phyloP scores from a whole-genome alignment of 2,329 filamentous ascomycete species.

The Talaromyces islandicus region DNA sequence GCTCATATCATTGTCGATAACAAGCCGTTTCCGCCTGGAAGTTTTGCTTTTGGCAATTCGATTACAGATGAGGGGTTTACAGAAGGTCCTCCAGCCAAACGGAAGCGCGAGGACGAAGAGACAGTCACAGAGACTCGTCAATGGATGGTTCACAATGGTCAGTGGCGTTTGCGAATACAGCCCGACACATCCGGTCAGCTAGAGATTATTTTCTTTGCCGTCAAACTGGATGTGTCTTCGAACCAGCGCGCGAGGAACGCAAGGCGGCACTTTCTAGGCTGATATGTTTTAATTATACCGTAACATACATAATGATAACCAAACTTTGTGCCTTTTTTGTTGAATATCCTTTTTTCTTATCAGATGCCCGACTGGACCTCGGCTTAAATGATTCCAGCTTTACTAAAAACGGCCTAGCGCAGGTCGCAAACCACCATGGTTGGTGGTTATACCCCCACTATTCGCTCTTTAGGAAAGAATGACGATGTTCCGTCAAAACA shows the following conservation, averaged over 20 bases:
- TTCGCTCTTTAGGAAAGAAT: neutral
- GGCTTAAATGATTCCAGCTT: neutral
- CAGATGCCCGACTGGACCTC: neutral
- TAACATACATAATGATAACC: neutral
- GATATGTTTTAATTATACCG: neutral
- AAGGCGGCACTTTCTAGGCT: conserved; percentile 57
- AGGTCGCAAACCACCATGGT: neutral
- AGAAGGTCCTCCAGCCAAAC: conserved; percentile 23
- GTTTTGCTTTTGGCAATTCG: neutral
- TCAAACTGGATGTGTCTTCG: conserved; percentile 68
- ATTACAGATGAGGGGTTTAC: neutral
- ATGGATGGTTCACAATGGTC: conserved; percentile 63
- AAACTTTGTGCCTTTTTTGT: neutral
- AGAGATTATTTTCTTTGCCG: conserved; percentile 68
- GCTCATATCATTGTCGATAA: conserved; percentile 39
- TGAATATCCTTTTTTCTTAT: neutral
- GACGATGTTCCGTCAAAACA: neutral
- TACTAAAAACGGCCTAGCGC: neutral
- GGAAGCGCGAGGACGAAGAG: conserved; percentile 24
- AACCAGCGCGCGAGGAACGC: conserved; percentile 62
- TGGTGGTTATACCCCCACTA: neutral
- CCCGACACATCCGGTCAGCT: conserved; percentile 34
- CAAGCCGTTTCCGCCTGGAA: conserved; percentile 16
- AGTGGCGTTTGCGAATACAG: conserved; percentile 67
- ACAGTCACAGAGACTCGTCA: conserved; percentile 7